Base-by-base conservation (phyloP, 208 protist genomes). In the Trypanosoma congolense region DNA sequence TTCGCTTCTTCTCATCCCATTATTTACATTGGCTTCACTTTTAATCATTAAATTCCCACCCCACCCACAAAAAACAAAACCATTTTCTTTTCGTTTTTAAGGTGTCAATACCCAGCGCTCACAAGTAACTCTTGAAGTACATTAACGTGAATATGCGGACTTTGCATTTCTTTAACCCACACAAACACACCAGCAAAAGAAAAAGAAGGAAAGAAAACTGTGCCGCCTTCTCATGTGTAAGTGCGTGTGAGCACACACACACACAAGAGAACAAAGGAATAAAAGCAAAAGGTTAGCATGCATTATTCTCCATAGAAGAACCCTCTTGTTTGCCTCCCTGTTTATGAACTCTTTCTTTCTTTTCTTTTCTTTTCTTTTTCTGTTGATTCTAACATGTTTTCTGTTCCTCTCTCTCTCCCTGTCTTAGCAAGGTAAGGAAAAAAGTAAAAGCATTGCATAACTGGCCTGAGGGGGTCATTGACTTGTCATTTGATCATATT, bases 371-470 rank as follows among this genome's bases (percentile, higher is more conserved):
- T 38, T 38, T 38, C 12, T 38, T 38, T 38, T 38, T 12, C 33
- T 38, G 9, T 12, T 38, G 9, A 6, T 38, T 38, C 33, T 38
- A 6, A 6, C 33, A 38, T 38, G 5, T 38, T 12, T 38, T 12
- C 33, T 38, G 6, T 38, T 0, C 33, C 12, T 38, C 33, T 38
- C 33, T 12, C 12, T 0, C 21, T 28, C n/a, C 14, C n/a, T 40
- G 6, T 25, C 4, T 33, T 55, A 40, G 24, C 9, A 54, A 31
- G 55, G 24, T 25, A 35, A 51, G 38, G 30, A 24, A 56, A 64
- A 28, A 70, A 45, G 40, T 43, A 43, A 58, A 55, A 47, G 28
- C 14, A 44, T 38, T 58, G 44, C 41, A 38, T 6, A 38, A 38
- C 6, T 16, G 12, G 33, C n/a, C n/a, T n/a, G n/a, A n/a, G n/a